Conservation (phyloP, 441 rosid genomes). For the Bocquillonia castaneifolia region DNA sequence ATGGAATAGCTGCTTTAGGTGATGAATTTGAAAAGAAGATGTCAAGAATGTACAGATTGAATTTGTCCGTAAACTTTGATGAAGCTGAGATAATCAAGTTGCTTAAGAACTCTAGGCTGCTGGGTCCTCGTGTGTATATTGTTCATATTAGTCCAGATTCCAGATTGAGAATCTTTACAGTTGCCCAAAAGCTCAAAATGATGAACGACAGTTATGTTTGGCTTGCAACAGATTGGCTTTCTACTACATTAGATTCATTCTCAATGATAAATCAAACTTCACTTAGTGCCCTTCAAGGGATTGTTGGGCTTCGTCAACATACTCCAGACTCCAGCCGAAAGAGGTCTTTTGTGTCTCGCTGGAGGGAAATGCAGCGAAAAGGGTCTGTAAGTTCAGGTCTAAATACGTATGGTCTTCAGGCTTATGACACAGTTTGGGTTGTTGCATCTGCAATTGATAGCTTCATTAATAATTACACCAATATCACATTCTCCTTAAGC, state of each 20-base stretch:
- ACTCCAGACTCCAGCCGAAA: conserved; percentile 48
- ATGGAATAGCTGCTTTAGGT: conserved; percentile 55
- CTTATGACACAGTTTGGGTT: conserved; percentile 85
- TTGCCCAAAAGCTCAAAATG: conserved; percentile 64
- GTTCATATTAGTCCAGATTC: conserved; percentile 73
- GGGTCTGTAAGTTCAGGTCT: conserved; percentile 39
- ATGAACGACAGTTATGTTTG: conserved; percentile 63
- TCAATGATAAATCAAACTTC: conserved; percentile 30
- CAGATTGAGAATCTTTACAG: conserved; percentile 46
- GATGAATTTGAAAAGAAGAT: conserved; percentile 50
- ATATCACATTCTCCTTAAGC: conserved; percentile 50
- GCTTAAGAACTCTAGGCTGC: conserved; percentile 45
- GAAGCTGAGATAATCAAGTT: conserved; percentile 33
- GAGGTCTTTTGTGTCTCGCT: conserved; percentile 39
- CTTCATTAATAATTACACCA: conserved; percentile 42
- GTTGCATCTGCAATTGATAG: conserved; percentile 58
- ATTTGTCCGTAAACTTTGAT: conserved; percentile 41
- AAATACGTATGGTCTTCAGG: conserved; percentile 63
- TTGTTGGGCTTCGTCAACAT: conserved; percentile 68
- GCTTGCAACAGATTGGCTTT: conserved; percentile 90
- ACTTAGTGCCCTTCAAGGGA: conserved; percentile 47
- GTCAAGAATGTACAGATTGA: conserved; percentile 49
- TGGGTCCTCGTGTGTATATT: conserved; percentile 68
- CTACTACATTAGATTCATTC: conserved; percentile 63
- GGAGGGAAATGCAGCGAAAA: conserved; percentile 44